Conservation (phyloP, 1,139 yeast species). For the Zhuliangozyma blackwelliae region DNA sequence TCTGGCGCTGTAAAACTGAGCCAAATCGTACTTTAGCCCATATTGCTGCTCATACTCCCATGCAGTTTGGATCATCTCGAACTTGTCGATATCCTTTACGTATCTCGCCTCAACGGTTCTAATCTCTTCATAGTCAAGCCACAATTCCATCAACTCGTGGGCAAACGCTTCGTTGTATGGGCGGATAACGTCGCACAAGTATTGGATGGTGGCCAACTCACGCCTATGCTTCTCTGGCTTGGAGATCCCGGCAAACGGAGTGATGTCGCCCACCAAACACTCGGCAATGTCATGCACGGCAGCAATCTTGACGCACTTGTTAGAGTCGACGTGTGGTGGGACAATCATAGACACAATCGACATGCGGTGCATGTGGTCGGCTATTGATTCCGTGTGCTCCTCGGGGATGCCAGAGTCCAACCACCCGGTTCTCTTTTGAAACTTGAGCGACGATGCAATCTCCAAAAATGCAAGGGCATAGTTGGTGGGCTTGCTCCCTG, state of each 20-base stretch:
- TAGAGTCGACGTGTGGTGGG: slow-evolving; percentile 36
- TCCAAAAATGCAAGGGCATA: slow-evolving; percentile 71
- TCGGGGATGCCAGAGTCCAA: slow-evolving; percentile 62
- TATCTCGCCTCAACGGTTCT: slow-evolving; percentile 79
- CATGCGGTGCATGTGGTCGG: slow-evolving; percentile 98
- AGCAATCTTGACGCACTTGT: slow-evolving; percentile 79
- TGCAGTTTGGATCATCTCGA: slow-evolving; percentile 85
- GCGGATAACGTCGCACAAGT: slow-evolving; percentile 55
- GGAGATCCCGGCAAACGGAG: slow-evolving; percentile 75
- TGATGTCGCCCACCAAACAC: slow-evolving; percentile 88
- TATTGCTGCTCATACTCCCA: slow-evolving; percentile 79
- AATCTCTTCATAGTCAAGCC: slow-evolving; percentile 90
- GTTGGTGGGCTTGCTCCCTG: slow-evolving; percentile 28
- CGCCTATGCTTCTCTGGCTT: slow-evolving; percentile 74
- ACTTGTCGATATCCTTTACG: slow-evolving; percentile 92
- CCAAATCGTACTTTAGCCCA: slow-evolving; percentile 53
- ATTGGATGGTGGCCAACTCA: slow-evolving; percentile 70
- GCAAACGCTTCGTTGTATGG: slow-evolving; percentile 66
- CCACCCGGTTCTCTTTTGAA: slow-evolving; percentile 94
- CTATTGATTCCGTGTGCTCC: slow-evolving; percentile 60
- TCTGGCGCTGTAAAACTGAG: slow-evolving; percentile 67
- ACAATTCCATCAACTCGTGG: slow-evolving; percentile 61
- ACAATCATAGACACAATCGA: slow-evolving; percentile 74
- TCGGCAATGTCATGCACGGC: slow-evolving; percentile 94
- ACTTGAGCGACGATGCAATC: slow-evolving; percentile 68